Evolutionary conservation across 441 rosid species (phyloP).

Genomic region (Adansonia grandidieri): DNA sequence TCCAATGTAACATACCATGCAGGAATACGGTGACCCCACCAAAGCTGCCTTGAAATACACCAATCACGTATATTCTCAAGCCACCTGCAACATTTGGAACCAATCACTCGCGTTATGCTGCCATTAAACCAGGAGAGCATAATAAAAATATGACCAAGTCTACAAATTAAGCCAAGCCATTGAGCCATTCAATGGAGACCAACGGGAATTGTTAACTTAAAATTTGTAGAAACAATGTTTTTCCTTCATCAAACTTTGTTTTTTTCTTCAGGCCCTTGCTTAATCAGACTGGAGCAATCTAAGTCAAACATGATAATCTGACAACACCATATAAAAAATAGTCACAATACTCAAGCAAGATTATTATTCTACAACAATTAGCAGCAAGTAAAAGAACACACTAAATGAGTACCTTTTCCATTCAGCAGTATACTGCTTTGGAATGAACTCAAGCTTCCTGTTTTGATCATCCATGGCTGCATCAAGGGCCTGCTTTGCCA

Average conservation of each 20-base stretch:
- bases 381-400: not conserved
- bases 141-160: not conserved
- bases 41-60: conserved; percentile 94
- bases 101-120: not conserved
- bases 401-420: not conserved
- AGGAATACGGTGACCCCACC: conserved; percentile 96
- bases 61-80: conserved; percentile 94
- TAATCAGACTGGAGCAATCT: not conserved
- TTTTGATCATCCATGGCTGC: conserved; percentile 43
- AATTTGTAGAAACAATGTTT: not conserved
- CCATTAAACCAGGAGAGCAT: not conserved
- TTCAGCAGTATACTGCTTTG: no score
- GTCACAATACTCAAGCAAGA: not conserved
- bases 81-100: conserved; percentile 62
- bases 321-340: not conserved
- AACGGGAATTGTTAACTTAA: not conserved
- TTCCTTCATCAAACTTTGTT: not conserved
- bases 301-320: conserved; percentile 6
- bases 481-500: conserved; percentile 81
- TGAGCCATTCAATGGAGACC: not conserved
- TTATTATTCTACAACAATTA: not conserved
- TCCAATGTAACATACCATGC: conserved; percentile 87
- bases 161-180: not conserved
- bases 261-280: not conserved
- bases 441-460: conserved; percentile 63